Percentiles rank a stretch among this genome's conserved stretches.
phyloP scores from a whole-genome alignment of 2,329 filamentous ascomycete genomes.

The Pseudogymnoascus sp. region DNA sequence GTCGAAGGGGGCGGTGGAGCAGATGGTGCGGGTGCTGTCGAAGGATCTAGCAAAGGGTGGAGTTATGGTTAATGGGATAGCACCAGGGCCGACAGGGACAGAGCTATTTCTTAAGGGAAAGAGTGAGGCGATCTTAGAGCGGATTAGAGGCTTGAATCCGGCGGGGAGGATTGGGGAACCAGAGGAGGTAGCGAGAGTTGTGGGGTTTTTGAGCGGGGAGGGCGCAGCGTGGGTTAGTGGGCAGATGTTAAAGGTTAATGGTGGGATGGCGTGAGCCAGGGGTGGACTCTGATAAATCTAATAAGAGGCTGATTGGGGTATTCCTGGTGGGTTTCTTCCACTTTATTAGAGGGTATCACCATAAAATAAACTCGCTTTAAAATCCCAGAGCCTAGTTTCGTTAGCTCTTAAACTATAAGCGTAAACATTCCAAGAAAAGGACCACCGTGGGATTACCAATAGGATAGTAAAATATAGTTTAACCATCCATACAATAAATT shows the following conservation, averaged over 20 bases:
- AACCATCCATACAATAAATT: too few relatives aligned
- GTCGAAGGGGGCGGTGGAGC: constrained; percentile 48
- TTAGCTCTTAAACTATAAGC: too few relatives aligned
- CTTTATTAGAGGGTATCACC: neutral
- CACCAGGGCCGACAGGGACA: constrained; percentile 45
- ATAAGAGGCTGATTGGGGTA: neutral
- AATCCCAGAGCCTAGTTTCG: too few relatives aligned
- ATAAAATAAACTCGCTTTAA: neutral
- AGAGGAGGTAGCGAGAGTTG: constrained; percentile 40
- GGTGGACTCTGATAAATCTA: neutral
- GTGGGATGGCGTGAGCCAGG: constrained; percentile 24
- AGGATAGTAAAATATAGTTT: too few relatives aligned
- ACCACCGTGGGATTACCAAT: too few relatives aligned
- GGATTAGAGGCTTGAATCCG: constrained; percentile 35
- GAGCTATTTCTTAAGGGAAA: constrained; percentile 42
- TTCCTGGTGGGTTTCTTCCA: neutral
- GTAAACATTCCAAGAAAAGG: too few relatives aligned
- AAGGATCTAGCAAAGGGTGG: constrained; percentile 43
- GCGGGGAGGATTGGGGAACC: constrained; percentile 38
- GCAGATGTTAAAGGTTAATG: constrained; percentile 37
- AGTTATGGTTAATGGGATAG: constrained; percentile 43
- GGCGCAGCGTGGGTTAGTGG: constrained; percentile 35
- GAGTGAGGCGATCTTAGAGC: constrained; percentile 34
- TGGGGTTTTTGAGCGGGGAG: constrained; percentile 33
- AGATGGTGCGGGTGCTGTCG: constrained; percentile 42